Base-by-base conservation (phyloP, 2,329 filamentous ascomycete genomes). In the Daldinia eschscholtzii region DNA sequence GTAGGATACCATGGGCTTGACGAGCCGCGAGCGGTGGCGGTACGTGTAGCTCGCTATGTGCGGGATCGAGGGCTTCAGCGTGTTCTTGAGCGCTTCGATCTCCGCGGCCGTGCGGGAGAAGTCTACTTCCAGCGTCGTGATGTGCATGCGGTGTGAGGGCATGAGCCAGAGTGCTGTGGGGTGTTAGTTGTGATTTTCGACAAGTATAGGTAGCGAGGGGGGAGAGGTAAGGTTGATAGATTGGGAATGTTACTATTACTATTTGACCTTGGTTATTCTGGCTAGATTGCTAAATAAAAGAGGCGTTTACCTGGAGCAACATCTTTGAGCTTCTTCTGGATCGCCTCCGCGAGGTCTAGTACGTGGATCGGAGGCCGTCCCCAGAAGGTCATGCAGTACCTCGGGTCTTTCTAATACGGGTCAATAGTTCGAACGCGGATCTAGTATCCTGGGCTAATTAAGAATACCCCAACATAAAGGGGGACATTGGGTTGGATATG, bases 351-450 rank as follows among this genome's bases (percentile, higher is more conserved):
- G 65, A 98, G 81, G 20, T 86, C 81, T 52, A 91, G 84, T 18
- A 98, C 84, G 72, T 91, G 88, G 52, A 88, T 81, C 0, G 94
- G 92, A 15, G 95, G 95, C 6, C 94, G 86, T 3, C 92, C 93
- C 93, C 94, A 98, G 76, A 98, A 90, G 0, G 94, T 92, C 10
- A 98, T 84, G 77, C 94, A 97, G 76, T 97, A 86, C 44, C 95
- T 85, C 46, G 88, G 87, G 77, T 98, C 95, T 58, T 84, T 79
- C 70, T 72, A 15, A 10, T 65, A 39, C 13, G 13, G 50, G 50
- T 71, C 48, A 71, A 41, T 28, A 60, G 52, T 23, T 53, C 9
- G 13, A 57, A 18, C n/a, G 7, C 12, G 2, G 9, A 41, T n/a
- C n/a, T 9, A 20, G 46, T 37, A 3, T 7, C 13, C 23, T n/a